Evolutionary conservation across 345 rosid species (phyloP).

Genomic region (Kandelia obovata): DNA sequence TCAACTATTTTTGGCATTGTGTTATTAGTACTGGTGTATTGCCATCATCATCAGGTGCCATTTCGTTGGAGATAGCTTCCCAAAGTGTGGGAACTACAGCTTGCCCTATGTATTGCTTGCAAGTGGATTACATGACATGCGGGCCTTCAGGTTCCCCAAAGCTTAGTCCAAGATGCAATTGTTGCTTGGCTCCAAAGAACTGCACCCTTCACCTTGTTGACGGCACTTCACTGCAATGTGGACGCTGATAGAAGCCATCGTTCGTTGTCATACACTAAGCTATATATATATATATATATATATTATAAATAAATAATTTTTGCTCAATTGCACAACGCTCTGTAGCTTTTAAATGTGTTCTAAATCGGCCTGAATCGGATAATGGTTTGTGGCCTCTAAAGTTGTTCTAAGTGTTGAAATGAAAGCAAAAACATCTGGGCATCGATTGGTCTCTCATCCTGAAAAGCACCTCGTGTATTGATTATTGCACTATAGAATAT

Average conservation of each 20-base stretch:
- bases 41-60: not conserved
- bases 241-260: too few species aligned
- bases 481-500: slow-evolving; percentile 33
- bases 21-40: too few species aligned
- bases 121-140: slow-evolving; percentile 50
- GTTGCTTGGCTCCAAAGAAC: slow-evolving; percentile 48
- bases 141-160: slow-evolving; percentile 29
- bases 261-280: too few species aligned
- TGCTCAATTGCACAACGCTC: too few species aligned
- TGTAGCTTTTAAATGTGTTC: too few species aligned
- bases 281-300: too few species aligned
- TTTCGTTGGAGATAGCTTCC: not conserved
- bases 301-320: too few species aligned
- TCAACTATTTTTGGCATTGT: too few species aligned
- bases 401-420: too few species aligned
- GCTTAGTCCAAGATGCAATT: slow-evolving; percentile 44
- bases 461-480: slow-evolving; percentile 29
- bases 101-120: slow-evolving; percentile 42
- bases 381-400: too few species aligned
- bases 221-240: slow-evolving; percentile 16
- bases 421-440: too few species aligned
- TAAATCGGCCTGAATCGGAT: too few species aligned
- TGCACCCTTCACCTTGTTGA: slow-evolving; percentile 51
- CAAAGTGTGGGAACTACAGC: not conserved
- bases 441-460: slow-evolving; percentile 2